These are phyloP conservation scores for Gossypium lobatum DNA, from an alignment of 441 rosid species.

Conservation along the genomic window DNA sequence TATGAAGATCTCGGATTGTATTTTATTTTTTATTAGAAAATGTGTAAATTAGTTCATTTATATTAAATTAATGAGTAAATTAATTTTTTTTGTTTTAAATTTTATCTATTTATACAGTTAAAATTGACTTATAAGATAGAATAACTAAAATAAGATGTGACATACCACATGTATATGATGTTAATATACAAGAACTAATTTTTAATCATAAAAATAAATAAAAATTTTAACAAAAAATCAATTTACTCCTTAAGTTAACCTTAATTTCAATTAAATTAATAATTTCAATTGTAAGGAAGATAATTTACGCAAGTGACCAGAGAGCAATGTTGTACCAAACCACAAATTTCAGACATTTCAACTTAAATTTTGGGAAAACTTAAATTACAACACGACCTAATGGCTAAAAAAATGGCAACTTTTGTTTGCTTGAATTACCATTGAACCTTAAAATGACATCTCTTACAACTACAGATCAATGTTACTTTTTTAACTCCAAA, in stretches of 20 bases:
- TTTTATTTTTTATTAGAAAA: no score
- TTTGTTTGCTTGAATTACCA: neutral
- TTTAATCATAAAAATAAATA: neutral
- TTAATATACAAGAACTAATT: no score
- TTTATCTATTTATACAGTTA: no score
- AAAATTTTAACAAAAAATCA: no score
- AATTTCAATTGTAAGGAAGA: no score
- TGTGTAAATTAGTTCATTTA: no score
- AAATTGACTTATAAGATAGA: no score
- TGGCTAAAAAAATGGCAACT: neutral
- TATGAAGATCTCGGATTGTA: no score
- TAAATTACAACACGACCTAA: neutral
- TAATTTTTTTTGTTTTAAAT: no score
- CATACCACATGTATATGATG: neutral
- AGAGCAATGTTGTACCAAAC: neutral
- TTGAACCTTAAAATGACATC: neutral
- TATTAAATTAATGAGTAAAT: no score
- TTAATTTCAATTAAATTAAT: no score
- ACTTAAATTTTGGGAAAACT: neutral
- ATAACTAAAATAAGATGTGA: neutral
- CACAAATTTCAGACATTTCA: neutral
- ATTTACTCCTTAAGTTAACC: no score
- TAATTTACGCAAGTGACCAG: neutral
- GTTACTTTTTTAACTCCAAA: neutral
- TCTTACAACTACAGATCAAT: slow-evolving; percentile 10